phyloP scores from a whole-genome alignment of 768 basidiomycete species.

The Scleroderma bovista region DNA sequence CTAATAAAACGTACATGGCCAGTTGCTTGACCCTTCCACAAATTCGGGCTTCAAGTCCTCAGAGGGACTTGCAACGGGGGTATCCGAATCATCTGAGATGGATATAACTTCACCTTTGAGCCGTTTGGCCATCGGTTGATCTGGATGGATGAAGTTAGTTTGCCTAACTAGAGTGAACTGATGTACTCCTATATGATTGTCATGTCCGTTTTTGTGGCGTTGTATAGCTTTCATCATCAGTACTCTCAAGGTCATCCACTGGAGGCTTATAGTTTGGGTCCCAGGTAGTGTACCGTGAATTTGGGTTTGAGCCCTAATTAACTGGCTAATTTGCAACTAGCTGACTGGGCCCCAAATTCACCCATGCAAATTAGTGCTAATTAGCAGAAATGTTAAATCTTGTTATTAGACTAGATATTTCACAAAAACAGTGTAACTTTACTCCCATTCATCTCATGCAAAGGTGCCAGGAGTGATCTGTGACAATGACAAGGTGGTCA shows the following conservation, averaged over 20 bases:
- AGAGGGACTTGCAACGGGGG: neutral
- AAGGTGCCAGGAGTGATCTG: neutral
- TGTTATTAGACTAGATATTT: neutral
- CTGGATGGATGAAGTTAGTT: neutral
- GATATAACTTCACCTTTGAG: neutral
- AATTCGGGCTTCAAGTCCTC: neutral
- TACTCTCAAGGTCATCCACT: neutral
- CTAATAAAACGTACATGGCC: neutral
- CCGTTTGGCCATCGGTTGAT: neutral
- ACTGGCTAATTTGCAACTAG: neutral
- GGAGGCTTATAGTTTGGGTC: neutral
- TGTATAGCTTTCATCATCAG: neutral
- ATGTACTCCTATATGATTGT: neutral
- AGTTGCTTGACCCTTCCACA: neutral
- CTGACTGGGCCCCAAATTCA: neutral
- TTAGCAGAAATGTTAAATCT: neutral
- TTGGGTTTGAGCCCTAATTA: neutral
- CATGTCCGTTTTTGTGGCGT: neutral
- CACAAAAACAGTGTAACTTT: neutral
- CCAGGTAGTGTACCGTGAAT: too few species aligned
- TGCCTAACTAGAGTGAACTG: neutral
- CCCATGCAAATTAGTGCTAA: too few species aligned
- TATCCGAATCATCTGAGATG: neutral
- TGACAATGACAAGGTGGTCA: neutral
- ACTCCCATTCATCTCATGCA: neutral